Conservation (phyloP, 2,329 filamentous ascomycete species). For the Shiraia bambusicola region DNA sequence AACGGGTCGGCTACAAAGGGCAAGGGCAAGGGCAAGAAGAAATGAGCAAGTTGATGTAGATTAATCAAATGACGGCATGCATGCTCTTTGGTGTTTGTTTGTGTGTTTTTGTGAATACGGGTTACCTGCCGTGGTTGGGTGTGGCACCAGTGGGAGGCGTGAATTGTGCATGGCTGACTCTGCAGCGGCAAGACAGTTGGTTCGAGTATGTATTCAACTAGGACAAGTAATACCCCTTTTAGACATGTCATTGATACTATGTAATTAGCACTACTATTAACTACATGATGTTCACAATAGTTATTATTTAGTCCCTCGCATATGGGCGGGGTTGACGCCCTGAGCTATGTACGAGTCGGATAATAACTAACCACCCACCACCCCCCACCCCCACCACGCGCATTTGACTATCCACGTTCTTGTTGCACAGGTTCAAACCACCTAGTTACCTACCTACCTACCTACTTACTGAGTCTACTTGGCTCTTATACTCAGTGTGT, state of each 20-base stretch:
- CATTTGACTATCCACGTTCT: slow-evolving; percentile 1
- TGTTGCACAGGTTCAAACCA: slow-evolving; percentile 1
- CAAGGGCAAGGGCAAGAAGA: slow-evolving; percentile 56
- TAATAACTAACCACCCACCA: too few species aligned
- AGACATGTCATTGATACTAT: not conserved
- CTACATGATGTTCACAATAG: not conserved
- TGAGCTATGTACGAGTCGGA: too few species aligned
- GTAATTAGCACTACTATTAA: too few species aligned
- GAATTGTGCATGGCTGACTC: too few species aligned
- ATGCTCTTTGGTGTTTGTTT: slow-evolving; percentile 19
- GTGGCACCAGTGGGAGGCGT: too few species aligned
- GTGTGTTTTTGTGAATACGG: not conserved
- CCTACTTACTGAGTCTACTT: too few species aligned
- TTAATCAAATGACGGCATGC: not conserved
- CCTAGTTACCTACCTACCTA: not conserved
- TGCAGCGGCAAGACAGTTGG: too few species aligned
- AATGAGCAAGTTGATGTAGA: slow-evolving; percentile 19
- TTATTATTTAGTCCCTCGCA: too few species aligned
- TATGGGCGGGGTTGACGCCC: slow-evolving; percentile 16
- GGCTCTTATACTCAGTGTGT: too few species aligned
- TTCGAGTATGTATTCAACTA: too few species aligned
- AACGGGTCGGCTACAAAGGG: slow-evolving; percentile 59
- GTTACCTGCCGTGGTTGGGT: too few species aligned
- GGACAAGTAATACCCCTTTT: not conserved
- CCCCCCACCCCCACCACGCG: slow-evolving; percentile 8